These are phyloP conservation scores for Plectosphaerella cucumerina DNA, from an alignment of 2,329 filamentous ascomycete species.

Conservation along the genomic window DNA sequence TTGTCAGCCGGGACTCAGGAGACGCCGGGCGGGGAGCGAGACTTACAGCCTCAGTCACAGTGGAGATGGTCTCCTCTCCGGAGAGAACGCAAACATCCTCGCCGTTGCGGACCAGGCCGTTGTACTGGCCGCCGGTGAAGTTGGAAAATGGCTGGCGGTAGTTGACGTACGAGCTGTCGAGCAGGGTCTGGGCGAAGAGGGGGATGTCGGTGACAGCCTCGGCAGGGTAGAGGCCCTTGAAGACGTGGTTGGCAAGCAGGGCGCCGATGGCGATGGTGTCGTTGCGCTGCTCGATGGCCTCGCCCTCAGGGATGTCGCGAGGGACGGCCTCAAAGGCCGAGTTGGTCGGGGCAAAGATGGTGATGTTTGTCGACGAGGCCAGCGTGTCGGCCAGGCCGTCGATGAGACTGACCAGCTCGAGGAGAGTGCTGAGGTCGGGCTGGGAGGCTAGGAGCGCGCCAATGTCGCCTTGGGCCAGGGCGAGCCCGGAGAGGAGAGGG, in stretches of 20 bases:
- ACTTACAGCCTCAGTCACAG: conserved; percentile 25
- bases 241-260: conserved; percentile 26
- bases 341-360: conserved; percentile 30
- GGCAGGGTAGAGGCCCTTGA: conserved; percentile 23
- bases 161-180: conserved; percentile 23
- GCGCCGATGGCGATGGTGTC: conserved; percentile 24
- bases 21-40: background rate
- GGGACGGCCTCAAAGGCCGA: conserved; percentile 26
- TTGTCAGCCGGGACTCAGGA: background rate
- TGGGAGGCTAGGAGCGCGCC: conserved; percentile 16
- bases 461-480: conserved; percentile 14
- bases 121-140: conserved; percentile 30
- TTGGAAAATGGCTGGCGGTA: conserved; percentile 29
- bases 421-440: conserved; percentile 16
- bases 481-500: background rate
- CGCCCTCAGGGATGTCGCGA: conserved; percentile 23
- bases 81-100: conserved; percentile 25
- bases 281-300: conserved; percentile 22
- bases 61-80: conserved; percentile 24
- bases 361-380: conserved; percentile 24
- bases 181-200: conserved; percentile 22
- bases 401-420: conserved; percentile 17
- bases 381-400: conserved; percentile 24
- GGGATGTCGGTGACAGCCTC: conserved; percentile 21
- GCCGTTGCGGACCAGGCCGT: conserved; percentile 26